A percentile compares a stretch with the other conserved stretches of the same genome.
Evolutionary conservation across 2,329 filamentous ascomycete genomes (phyloP).

Genomic region (Ambrosiella xylebori): DNA sequence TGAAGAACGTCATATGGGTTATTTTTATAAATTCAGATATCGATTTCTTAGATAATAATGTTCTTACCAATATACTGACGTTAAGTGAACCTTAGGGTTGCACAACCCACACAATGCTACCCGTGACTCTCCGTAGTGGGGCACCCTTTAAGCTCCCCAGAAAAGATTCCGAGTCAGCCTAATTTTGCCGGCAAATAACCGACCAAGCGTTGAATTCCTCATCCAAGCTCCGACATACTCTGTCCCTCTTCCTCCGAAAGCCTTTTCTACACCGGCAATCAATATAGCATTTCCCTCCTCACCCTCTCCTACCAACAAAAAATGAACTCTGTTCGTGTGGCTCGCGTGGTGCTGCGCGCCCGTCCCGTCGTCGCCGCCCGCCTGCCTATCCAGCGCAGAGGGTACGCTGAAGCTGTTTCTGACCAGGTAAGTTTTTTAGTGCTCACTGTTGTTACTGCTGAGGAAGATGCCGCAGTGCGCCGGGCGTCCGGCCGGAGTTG

Average conservation of each 20-base stretch:
- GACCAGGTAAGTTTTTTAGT: slow-evolving; percentile 46
- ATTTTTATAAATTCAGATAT: too few relatives aligned
- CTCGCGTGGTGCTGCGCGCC: slow-evolving; percentile 74
- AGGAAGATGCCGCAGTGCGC: background rate
- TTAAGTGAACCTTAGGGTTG: too few relatives aligned
- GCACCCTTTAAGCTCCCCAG: background rate
- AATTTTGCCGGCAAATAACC: slow-evolving; percentile 12
- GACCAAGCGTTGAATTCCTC: slow-evolving; percentile 12
- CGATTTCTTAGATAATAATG: too few relatives aligned
- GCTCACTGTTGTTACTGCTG: background rate
- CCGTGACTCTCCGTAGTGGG: slow-evolving; percentile 4
- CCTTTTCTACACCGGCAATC: background rate
- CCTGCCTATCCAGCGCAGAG: slow-evolving; percentile 64
- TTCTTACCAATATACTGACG: too few relatives aligned
- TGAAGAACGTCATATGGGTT: too few relatives aligned
- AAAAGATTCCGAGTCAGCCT: slow-evolving; percentile 8
- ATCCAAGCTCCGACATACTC: slow-evolving; percentile 12
- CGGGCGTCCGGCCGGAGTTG: background rate
- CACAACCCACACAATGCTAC: background rate
- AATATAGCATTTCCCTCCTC: background rate
- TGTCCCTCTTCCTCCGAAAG: slow-evolving; percentile 12
- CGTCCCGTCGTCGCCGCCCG: slow-evolving; percentile 55
- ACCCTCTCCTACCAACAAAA: slow-evolving; percentile 16
- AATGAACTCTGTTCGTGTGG: slow-evolving; percentile 92
- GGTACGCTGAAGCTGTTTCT: slow-evolving; percentile 73